Conservation (phyloP, 495 filamentous ascomycete genomes). For the Entonaema liquescens region DNA sequence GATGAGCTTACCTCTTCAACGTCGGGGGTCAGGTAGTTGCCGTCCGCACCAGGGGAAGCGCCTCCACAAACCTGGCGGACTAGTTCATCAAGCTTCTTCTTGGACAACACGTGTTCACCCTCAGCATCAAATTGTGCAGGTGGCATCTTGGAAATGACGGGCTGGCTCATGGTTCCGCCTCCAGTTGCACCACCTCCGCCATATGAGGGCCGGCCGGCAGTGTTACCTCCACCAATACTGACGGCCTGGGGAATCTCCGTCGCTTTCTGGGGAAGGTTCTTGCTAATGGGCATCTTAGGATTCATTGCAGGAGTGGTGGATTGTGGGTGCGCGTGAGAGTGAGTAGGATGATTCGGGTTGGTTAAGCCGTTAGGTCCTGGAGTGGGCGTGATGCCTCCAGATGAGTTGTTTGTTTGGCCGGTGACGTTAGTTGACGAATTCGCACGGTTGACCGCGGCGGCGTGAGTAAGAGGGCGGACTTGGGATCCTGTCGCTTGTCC, state of each 20-base stretch:
- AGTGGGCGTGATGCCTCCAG: slow-evolving; percentile 41
- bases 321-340: slow-evolving; percentile 65
- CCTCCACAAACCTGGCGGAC: slow-evolving; percentile 92
- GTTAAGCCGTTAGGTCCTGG: slow-evolving; percentile 42
- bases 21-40: slow-evolving; percentile 79
- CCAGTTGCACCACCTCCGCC: slow-evolving; percentile 75
- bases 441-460: slow-evolving; percentile 53
- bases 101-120: slow-evolving; percentile 86
- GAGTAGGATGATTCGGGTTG: slow-evolving; percentile 54
- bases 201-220: slow-evolving; percentile 75
- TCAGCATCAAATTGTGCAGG: slow-evolving; percentile 86
- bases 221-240: slow-evolving; percentile 61
- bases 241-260: slow-evolving; percentile 75
- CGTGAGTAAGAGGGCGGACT: slow-evolving; percentile 57
- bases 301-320: slow-evolving; percentile 52
- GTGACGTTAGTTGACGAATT: slow-evolving; percentile 49
- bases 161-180: slow-evolving; percentile 83
- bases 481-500: slow-evolving; percentile 49
- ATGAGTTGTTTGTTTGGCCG: slow-evolving; percentile 48
- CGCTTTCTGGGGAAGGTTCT: slow-evolving; percentile 70
- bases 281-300: slow-evolving; percentile 79
- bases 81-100: slow-evolving; percentile 95
- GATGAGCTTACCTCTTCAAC: slow-evolving; percentile 83
- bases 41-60: slow-evolving; percentile 71
- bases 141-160: slow-evolving; percentile 81